These are phyloP conservation scores for Amesomyces nigricolor DNA, from an alignment of 2,329 filamentous ascomycete genomes.

Conservation along the genomic window DNA sequence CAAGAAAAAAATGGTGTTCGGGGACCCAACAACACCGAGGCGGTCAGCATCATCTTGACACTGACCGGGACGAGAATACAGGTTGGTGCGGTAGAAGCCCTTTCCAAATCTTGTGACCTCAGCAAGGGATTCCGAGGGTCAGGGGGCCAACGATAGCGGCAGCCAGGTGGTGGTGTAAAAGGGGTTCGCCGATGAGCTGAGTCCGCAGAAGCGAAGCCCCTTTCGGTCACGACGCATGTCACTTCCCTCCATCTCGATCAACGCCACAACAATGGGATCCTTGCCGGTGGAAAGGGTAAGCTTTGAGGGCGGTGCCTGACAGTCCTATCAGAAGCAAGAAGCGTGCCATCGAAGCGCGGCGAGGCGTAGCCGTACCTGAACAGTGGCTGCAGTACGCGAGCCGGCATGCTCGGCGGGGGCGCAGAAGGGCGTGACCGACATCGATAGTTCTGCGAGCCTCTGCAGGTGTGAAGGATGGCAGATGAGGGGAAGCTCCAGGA, in stretches of 20 bases:
- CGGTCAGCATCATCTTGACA: background rate
- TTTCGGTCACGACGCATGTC: background rate
- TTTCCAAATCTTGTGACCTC: background rate
- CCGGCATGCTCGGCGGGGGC: constrained; percentile 3
- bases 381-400: background rate
- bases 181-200: background rate
- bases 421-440: constrained; percentile 11
- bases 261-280: background rate
- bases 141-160: background rate
- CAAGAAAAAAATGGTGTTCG: background rate
- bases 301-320: background rate
- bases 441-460: constrained; percentile 20
- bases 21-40: constrained; percentile 1
- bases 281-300: background rate
- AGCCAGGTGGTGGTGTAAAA: constrained; percentile 5
- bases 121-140: background rate
- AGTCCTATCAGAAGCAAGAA: background rate
- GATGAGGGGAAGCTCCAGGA: background rate
- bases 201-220: background rate
- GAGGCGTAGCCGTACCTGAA: background rate
- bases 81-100: background rate
- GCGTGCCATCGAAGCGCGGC: background rate
- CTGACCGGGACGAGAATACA: background rate
- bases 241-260: background rate
- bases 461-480: constrained; percentile 2